phyloP scores from a whole-genome alignment of 352 stramenopile species.

The Pythium graminicola region DNA sequence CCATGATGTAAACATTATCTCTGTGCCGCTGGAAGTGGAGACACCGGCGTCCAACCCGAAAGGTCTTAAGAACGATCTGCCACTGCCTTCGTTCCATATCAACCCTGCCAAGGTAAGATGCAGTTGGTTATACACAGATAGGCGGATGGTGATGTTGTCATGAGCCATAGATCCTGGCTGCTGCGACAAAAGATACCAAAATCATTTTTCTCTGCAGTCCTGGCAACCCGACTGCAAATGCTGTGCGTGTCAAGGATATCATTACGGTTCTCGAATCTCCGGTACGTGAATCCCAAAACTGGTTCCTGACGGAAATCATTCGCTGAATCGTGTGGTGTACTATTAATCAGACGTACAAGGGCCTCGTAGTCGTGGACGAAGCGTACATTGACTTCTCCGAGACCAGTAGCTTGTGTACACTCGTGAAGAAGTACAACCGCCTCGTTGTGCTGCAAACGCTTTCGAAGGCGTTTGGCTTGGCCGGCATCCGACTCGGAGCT shows the following conservation, averaged over 20 bases:
- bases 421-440: slow-evolving; percentile 91
- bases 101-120: slow-evolving; percentile 50
- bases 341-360: slow-evolving; percentile 59
- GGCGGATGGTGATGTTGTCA: too few relatives aligned
- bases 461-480: slow-evolving; percentile 97
- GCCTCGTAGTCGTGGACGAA: slow-evolving; percentile 98
- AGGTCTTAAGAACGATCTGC: slow-evolving; percentile 46
- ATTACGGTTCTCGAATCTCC: slow-evolving; percentile 80
- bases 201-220: slow-evolving; percentile 97
- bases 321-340: not conserved
- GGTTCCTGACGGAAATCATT: too few relatives aligned
- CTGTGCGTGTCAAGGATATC: slow-evolving; percentile 88
- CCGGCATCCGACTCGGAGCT: slow-evolving; percentile 91
- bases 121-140: not conserved
- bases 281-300: slow-evolving; percentile 24
- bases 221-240: slow-evolving; percentile 96
- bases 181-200: slow-evolving; percentile 89
- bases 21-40: slow-evolving; percentile 85
- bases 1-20: slow-evolving; percentile 95
- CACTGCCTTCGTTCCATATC: slow-evolving; percentile 77
- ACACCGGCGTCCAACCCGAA: slow-evolving; percentile 47
- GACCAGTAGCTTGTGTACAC: slow-evolving; percentile 60
- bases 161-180: slow-evolving; percentile 87
- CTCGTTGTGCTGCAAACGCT: slow-evolving; percentile 97
- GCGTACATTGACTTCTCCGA: slow-evolving; percentile 97